These are phyloP conservation scores for Colletotrichum magnum DNA, from an alignment of 2,329 filamentous ascomycete species.

Conservation along the genomic window DNA sequence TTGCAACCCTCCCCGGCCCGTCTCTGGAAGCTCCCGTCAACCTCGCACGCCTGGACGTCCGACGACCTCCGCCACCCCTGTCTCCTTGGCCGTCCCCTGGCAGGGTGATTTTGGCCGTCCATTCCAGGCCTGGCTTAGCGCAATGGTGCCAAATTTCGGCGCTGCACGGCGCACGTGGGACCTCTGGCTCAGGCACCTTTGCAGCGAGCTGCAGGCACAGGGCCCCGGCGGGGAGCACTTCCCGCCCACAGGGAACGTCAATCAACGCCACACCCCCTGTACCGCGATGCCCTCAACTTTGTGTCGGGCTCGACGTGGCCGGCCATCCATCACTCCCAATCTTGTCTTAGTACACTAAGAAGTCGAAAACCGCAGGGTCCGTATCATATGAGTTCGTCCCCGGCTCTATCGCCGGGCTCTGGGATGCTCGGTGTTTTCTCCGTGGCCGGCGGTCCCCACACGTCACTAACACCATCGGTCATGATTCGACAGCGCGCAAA, in stretches of 20 bases:
- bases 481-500: conserved; percentile 21
- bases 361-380: conserved; percentile 20
- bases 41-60: conserved; percentile 3
- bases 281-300: conserved; percentile 27
- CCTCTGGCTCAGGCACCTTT: conserved; percentile 37
- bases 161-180: conserved; percentile 40
- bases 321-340: conserved; percentile 5
- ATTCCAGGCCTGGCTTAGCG: conserved; percentile 25
- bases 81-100: conserved; percentile 19
- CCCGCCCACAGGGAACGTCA: conserved; percentile 23
- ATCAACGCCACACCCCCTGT: conserved; percentile 30
- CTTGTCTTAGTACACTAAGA: background rate
- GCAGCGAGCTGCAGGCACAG: conserved; percentile 35
- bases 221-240: conserved; percentile 26
- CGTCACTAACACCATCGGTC: background rate
- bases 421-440: background rate
- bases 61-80: conserved; percentile 27
- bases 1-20: conserved; percentile 37
- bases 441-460: background rate
- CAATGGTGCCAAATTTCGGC: conserved; percentile 36
- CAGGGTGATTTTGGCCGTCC: conserved; percentile 25
- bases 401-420: background rate
- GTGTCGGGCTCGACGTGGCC: conserved; percentile 10
- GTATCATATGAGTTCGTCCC: background rate
- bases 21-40: conserved; percentile 28